phyloP scores from a whole-genome alignment of 2,329 filamentous ascomycete genomes.

The Monilinia fructigena region DNA sequence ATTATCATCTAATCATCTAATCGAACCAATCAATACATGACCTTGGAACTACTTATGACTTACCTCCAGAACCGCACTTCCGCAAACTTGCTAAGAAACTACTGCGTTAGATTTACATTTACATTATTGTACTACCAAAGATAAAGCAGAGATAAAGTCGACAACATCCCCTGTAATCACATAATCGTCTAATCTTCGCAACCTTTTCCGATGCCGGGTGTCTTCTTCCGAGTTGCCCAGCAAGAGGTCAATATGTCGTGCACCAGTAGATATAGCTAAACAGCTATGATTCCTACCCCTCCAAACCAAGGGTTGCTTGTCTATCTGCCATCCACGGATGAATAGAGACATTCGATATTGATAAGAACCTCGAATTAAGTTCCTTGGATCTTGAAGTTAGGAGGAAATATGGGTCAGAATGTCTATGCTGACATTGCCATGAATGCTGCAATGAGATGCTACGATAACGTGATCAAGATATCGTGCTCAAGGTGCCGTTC shows the following conservation, averaged over 20 bases:
- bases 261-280: neutral
- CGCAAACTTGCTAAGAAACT: no score
- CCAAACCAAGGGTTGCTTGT: neutral
- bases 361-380: conserved; percentile 3
- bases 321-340: neutral
- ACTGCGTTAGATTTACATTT: no score
- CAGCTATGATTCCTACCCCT: conserved; percentile 2
- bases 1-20: neutral
- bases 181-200: neutral
- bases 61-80: no score
- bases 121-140: neutral
- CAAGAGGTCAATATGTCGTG: neutral
- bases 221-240: neutral
- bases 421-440: neutral
- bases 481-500: conserved; percentile 2
- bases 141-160: conserved; percentile 4
- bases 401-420: neutral
- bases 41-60: no score
- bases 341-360: neutral
- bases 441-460: conserved; percentile 18
- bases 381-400: neutral
- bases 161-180: conserved; percentile 20
- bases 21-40: neutral
- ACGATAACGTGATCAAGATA: conserved; percentile 16
- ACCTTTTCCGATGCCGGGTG: neutral